These are phyloP conservation scores for Xylaria sp. DNA, from an alignment of 2,329 filamentous ascomycete genomes.

Conservation along the genomic window DNA sequence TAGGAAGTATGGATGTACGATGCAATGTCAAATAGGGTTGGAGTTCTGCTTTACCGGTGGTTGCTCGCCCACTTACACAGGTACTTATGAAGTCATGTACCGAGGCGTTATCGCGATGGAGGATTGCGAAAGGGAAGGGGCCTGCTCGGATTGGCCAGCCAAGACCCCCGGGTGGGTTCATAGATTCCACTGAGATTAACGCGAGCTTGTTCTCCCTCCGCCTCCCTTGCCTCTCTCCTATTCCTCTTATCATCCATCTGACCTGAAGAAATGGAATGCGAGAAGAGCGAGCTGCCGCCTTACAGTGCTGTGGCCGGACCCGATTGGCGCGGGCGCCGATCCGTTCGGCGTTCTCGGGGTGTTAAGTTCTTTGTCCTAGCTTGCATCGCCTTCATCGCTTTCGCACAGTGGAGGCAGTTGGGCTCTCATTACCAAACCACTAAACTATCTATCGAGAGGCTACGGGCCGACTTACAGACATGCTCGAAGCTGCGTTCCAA, in stretches of 20 bases:
- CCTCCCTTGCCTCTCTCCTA: constrained; percentile 2
- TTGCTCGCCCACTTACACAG: too few species aligned
- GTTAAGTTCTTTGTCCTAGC: constrained; percentile 48
- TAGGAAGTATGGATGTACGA: too few species aligned
- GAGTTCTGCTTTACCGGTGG: too few species aligned
- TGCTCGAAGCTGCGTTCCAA: constrained; percentile 59
- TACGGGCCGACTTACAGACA: constrained; percentile 56
- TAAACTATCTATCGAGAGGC: constrained; percentile 52
- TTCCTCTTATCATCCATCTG: constrained; percentile 2
- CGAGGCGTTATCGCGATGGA: constrained; percentile 22
- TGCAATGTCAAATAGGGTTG: too few species aligned
- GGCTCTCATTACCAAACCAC: constrained; percentile 13
- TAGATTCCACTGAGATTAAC: neutral
- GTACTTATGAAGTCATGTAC: too few species aligned
- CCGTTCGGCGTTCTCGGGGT: constrained; percentile 47
- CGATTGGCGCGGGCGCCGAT: constrained; percentile 33
- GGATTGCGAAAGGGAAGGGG: constrained; percentile 11
- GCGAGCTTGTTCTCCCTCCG: constrained; percentile 19
- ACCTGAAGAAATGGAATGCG: constrained; percentile 35
- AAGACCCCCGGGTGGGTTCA: constrained; percentile 1
- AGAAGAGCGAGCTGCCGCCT: constrained; percentile 49
- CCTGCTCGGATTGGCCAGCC: constrained; percentile 18
- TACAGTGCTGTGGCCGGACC: constrained; percentile 43
- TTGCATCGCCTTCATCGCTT: constrained; percentile 55
- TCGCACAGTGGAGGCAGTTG: constrained; percentile 52